A percentile compares a stretch with the other conserved stretches of the same genome.
phyloP scores from a whole-genome alignment of 306 rosid species.

The Cicer arietinum region DNA sequence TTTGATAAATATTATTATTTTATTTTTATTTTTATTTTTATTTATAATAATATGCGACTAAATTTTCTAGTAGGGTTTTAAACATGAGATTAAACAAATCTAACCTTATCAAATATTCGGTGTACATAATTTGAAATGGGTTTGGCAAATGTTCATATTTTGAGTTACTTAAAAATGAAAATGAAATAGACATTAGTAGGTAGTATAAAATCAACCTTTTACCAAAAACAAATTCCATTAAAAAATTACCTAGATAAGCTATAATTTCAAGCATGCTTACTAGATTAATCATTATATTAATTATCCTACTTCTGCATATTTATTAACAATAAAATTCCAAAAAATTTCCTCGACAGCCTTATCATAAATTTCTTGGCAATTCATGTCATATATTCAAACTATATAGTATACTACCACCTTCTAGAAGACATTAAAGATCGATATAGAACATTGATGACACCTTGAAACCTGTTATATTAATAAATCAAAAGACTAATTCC shows the following conservation, averaged over 20 bases:
- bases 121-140: too few species aligned
- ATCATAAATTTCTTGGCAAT: not conserved
- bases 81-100: too few species aligned
- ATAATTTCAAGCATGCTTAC: constrained; percentile 31
- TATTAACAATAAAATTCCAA: not conserved
- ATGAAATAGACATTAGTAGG: not conserved
- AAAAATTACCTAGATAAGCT: not conserved
- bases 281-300: not conserved
- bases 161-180: not conserved
- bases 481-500: constrained; percentile 31
- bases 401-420: constrained; percentile 21
- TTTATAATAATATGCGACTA: too few species aligned
- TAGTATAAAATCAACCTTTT: constrained; percentile 2
- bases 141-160: not conserved
- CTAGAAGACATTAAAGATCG: constrained; percentile 40
- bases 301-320: not conserved
- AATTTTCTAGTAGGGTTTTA: too few species aligned
- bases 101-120: too few species aligned
- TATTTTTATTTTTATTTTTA: too few species aligned
- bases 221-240: not conserved
- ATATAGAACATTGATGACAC: constrained; percentile 10
- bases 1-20: too few species aligned
- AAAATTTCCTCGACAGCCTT: constrained; percentile 17
- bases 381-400: constrained; percentile 32
- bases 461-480: constrained; percentile 22